Evolutionary conservation across 2,329 filamentous ascomycete species (phyloP), one percentile per base, ranked within the genome.

Genomic region (Bipolaris oryzae): DNA sequence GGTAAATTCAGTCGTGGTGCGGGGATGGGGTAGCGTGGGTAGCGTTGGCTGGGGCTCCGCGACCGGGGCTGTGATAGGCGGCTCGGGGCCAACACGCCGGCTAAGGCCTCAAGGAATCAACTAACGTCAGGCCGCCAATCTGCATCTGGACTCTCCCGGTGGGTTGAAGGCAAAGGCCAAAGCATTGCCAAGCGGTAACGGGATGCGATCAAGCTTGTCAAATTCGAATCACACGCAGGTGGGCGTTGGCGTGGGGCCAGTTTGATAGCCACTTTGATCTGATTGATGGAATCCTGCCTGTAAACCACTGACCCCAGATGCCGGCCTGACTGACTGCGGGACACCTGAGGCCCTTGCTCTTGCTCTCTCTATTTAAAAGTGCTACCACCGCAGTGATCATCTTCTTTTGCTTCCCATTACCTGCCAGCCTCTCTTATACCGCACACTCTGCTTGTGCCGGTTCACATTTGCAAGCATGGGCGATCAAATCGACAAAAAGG

Each of bases 401-500:
- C n/a, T 15, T 31, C 47, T 50, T 55, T 51, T 62, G 53, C 58
- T 62, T 55, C 51, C 63, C 58, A 60, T 59, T 68, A 60, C 55
- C 53, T 58, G 58, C 50, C 59, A 62, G 51, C 61, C 50, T 62
- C 51, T 55, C 50, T 48, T 35, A 16, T 25, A 47, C 62, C 52
- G 44, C 25, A 61, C 57, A 55, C 43, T 43, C 35, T 54, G 54
- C 57, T 50, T 55, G 50, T 60, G 50, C 50, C 47, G 61, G 61
- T 51, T 50, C 53, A 62, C 57, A 61, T 56, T 53, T 56, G 63
- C 61, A 64, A 67, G 44, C 38, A 70, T 70, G 68, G 57, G 56
- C 59, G 63, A 69, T 38, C 53, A 44, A 38, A 42, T 62, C 56
- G 62, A 65, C 13, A 25, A 49, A 53, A 71, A 69, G 55, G 21